Evolutionary conservation across 2,329 filamentous ascomycete genomes (phyloP).

Genomic region (Sordariomycetes sp.): DNA sequence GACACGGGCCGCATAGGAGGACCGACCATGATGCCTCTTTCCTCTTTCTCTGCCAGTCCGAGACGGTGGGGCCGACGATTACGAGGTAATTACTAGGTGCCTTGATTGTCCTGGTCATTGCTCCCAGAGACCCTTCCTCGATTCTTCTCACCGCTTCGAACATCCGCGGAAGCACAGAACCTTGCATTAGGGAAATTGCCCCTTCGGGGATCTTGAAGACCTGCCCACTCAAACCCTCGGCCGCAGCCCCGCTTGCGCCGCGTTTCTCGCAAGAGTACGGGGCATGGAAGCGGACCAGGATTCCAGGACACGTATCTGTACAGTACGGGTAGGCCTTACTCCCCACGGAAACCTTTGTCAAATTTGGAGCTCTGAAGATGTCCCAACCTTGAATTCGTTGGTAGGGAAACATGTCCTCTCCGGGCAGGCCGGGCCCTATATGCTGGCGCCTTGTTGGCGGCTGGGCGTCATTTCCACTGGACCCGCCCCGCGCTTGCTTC

Average conservation of each 20-base stretch:
- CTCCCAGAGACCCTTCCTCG: too few relatives aligned
- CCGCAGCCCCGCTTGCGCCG: neutral
- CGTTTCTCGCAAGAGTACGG: neutral
- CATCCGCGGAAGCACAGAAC: neutral
- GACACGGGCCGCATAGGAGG: too few relatives aligned
- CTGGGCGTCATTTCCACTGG: neutral
- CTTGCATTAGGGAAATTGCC: neutral
- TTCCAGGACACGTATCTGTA: too few relatives aligned
- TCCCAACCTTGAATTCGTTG: neutral
- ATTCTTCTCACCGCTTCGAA: neutral
- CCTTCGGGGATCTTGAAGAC: neutral
- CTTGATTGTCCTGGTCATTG: too few relatives aligned
- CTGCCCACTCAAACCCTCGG: neutral
- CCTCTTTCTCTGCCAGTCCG: too few relatives aligned
- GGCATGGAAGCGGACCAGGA: neutral
- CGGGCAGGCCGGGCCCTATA: neutral
- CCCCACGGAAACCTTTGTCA: too few relatives aligned
- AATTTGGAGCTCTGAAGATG: neutral
- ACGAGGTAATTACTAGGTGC: too few relatives aligned
- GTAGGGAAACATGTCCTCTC: neutral
- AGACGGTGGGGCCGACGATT: too few relatives aligned
- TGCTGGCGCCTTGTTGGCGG: neutral
- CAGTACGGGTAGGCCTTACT: too few relatives aligned
- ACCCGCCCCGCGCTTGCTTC: too few relatives aligned
- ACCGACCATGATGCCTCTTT: too few relatives aligned